These are phyloP conservation scores for Amanita polypyramis DNA, from an alignment of 768 basidiomycete genomes.

Conservation along the genomic window DNA sequence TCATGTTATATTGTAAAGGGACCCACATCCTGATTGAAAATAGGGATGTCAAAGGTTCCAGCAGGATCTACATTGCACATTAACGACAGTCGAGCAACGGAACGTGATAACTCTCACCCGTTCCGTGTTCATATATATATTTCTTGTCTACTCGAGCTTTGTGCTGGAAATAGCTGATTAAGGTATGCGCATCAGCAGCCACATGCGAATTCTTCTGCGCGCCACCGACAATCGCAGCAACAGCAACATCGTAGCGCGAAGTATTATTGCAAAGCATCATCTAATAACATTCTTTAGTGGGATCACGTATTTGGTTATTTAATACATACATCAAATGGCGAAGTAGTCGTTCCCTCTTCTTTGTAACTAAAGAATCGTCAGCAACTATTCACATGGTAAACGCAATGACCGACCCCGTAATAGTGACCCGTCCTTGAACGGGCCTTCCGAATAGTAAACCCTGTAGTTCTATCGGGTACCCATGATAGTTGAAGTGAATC, in stretches of 20 bases:
- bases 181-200: slow-evolving; percentile 45
- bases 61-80: background rate
- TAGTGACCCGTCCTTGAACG: slow-evolving; percentile 35
- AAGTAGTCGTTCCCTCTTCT: slow-evolving; percentile 75
- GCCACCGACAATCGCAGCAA: slow-evolving; percentile 47
- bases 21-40: background rate
- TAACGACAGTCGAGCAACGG: no score
- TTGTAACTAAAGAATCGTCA: slow-evolving; percentile 29
- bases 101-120: background rate
- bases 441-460: slow-evolving; percentile 54
- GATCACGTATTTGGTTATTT: background rate
- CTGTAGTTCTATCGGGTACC: slow-evolving; percentile 64
- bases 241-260: slow-evolving; percentile 57
- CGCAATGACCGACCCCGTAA: slow-evolving; percentile 23
- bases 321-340: slow-evolving; percentile 58
- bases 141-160: background rate
- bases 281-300: slow-evolving; percentile 18
- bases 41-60: background rate
- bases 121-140: background rate
- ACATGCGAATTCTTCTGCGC: slow-evolving; percentile 41
- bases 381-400: background rate
- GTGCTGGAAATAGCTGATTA: slow-evolving; percentile 2
- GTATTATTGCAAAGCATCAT: slow-evolving; percentile 70
- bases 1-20: background rate
- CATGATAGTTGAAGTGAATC: slow-evolving; percentile 79